Percentiles rank a stretch among this genome's conserved stretches.
Evolutionary conservation across 805 yeast genomes (phyloP).

Genomic region (Candida boleticola): DNA sequence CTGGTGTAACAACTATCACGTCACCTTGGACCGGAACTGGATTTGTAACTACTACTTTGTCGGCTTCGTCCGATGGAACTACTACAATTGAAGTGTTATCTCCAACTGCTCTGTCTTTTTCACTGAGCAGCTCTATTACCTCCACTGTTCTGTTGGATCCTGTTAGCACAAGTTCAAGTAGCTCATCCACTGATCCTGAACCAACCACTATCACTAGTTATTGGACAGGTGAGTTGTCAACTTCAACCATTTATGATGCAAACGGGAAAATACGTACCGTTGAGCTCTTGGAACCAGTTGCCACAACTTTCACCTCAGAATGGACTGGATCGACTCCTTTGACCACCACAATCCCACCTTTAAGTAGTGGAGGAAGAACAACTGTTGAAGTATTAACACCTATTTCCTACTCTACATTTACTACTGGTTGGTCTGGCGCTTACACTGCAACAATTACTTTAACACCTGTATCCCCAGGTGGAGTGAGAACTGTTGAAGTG

Average conservation of each 20-base stretch:
- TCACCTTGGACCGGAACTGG: neutral
- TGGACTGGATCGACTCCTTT: neutral
- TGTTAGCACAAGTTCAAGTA: neutral
- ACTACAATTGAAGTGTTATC: neutral
- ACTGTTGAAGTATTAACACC: too few species aligned
- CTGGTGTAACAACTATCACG: neutral
- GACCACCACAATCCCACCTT: neutral
- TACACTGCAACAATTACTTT: neutral
- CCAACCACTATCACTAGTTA: too few species aligned
- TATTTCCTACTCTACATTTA: neutral
- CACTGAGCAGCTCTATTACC: too few species aligned
- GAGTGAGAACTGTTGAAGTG: neutral
- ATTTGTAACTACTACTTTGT: neutral
- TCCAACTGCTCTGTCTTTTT: too few species aligned
- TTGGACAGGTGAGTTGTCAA: too few species aligned
- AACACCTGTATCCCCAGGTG: neutral
- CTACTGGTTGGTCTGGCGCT: neutral
- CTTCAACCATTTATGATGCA: too few species aligned
- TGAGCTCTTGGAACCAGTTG: neutral
- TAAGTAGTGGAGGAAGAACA: too few species aligned
- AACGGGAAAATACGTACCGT: neutral
- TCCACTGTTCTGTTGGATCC: too few species aligned
- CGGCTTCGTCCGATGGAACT: neutral
- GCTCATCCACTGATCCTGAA: too few species aligned
- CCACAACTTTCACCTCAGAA: neutral